These are phyloP conservation scores for Backusella parvicylindrica DNA, from an alignment of 192 early-diverging fungal species.

Conservation along the genomic window DNA sequence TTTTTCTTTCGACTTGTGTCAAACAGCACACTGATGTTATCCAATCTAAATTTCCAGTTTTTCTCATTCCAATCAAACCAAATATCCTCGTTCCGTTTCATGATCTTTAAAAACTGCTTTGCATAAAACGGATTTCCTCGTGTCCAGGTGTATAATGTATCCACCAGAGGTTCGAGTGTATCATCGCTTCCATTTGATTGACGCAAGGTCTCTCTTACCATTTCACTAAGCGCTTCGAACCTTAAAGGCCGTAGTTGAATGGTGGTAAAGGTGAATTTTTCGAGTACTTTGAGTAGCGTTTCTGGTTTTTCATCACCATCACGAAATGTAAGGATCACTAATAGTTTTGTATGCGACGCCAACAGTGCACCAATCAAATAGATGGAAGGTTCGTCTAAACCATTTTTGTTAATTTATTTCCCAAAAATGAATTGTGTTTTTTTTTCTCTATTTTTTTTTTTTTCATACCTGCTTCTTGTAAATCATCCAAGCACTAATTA, in stretches of 20 bases:
- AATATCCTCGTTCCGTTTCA: constrained; percentile 23
- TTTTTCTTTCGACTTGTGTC: background rate
- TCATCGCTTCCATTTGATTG: background rate
- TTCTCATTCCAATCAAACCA: constrained; percentile 24
- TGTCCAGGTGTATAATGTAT: constrained; percentile 15
- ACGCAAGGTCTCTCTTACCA: constrained; percentile 12
- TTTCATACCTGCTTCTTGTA: constrained; percentile 30
- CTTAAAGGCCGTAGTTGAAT: constrained; percentile 8
- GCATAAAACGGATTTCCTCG: constrained; percentile 25
- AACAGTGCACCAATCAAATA: constrained; percentile 15
- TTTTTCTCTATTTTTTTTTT: background rate
- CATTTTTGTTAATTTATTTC: background rate
- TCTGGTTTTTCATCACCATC: constrained; percentile 11
- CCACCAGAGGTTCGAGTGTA: constrained; percentile 3
- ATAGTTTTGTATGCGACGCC: constrained; percentile 10
- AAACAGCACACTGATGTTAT: background rate
- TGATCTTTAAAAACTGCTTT: constrained; percentile 17
- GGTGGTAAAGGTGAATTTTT: background rate
- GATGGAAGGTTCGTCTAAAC: constrained; percentile 23
- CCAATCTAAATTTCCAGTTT: constrained; percentile 23
- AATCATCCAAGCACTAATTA: constrained; percentile 27
- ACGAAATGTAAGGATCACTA: constrained; percentile 22
- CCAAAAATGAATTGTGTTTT: background rate
- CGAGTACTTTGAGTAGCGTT: background rate
- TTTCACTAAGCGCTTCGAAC: background rate